Evolutionary conservation across 2,329 filamentous ascomycete genomes (phyloP), one percentile per base, ranked within the genome.

Genomic region (Stromatinia cepivora): DNA sequence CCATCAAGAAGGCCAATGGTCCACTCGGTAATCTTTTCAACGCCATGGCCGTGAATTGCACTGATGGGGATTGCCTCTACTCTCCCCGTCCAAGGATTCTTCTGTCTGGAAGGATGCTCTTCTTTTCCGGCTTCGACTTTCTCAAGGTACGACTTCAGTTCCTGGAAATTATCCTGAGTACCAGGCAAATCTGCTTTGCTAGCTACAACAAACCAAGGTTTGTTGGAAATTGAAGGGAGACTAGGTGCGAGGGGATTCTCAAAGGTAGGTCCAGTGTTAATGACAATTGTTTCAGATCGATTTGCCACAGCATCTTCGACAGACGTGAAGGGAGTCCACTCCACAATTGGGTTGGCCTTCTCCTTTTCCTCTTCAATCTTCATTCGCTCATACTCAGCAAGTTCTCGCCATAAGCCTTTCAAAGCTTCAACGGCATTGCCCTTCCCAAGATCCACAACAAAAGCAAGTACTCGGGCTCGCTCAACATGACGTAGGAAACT

Each of bases 191-290:
- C 94, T 0, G 92, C 94, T 81, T 98, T 98, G 28, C 94, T 97
- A 1, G 92, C 94, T 56, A 97, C 89, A 7, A 97, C 94, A 76
- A 97, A 95, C 95, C 95, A 99, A 0, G 95, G 94, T 81, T 99
- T 99, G 46, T 87, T 87, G n/a, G 92, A 91, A 73, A 98, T 96
- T 57, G 74, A 75, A 4, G 73, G 73, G 5, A 74, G 53, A 52
- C 72, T 71, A 42, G 76, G 75, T 31, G 69, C 71, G 17, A 76
- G 66, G 6, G 75, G 76, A 65, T 72, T 75, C 22, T 75, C 73
- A 22, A 73, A 74, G 36, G 52, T 74, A 31, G 72, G 73, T 4
- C 70, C 75, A 50, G 69, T 69, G 34, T 70, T 69, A 6, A 77
- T 70, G 45, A 73, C 75, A 45, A 78, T 77, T 2, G 74, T 78